Base-by-base conservation (phyloP, 495 filamentous ascomycete genomes). In the Tuber borchii region DNA sequence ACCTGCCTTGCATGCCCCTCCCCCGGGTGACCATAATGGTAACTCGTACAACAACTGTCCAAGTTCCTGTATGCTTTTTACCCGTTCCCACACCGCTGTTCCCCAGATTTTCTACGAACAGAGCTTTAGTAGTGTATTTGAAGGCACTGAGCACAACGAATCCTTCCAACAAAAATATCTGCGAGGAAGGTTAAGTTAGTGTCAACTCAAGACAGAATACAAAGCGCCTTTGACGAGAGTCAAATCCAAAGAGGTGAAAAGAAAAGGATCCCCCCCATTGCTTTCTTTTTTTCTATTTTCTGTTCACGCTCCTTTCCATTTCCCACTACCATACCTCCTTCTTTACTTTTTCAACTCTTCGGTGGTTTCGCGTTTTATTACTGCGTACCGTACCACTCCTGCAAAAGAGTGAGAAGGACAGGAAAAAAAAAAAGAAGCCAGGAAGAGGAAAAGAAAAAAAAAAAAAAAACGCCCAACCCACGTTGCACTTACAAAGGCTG, bases 401-500 rank as follows among this genome's bases (percentile, higher is more conserved):
- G n/a, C 72, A n/a, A 61, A 48, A 34, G 46, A 73, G 70, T 43
- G 65, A 43, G 44, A 45, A 76, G 69, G 65, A 73, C 65, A 73
- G 72, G 39, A 65, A 65, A 65, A 74, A 73, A 76, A 46, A 65
- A 76, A 65, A 74, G 56, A 76, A 48, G 51, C 14, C 51, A 61
- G 51, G 51, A 61, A 61, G 51, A 61, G 51, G 51, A 61, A 61
- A 61, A 39, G 37, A 73, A 73, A 73, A 31, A 3, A 22, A 31
- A n/a, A 39, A 16, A 7, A 22, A 26, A 61, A 22, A 46, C 71
- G 42, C 42, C 71, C 71, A 74, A 72, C 79, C 79, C 79, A 80
- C 77, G 74, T 80, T 80, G 74, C 78, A 74, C 78, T 65, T 80
- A 80, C 79, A 79, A 79, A 79, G 56, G 56, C 78, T 79, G 78